phyloP scores from a whole-genome alignment of 176 grass and related monocot species.

The Juncus effusus region DNA sequence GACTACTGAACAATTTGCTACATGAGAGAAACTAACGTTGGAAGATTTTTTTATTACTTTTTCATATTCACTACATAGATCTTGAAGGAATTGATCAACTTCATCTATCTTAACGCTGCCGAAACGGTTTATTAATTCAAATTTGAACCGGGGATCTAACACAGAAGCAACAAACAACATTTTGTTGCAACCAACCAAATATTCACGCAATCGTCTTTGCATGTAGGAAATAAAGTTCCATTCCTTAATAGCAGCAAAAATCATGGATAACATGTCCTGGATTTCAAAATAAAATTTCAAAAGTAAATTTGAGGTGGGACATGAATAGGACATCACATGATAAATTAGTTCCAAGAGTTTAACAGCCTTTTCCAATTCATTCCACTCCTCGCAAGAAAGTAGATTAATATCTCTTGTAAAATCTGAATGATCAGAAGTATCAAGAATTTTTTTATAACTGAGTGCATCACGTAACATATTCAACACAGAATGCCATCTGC shows the following conservation, averaged over 20 bases:
- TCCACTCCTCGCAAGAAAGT: neutral
- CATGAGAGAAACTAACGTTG: neutral
- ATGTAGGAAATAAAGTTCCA: neutral
- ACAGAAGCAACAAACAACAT: conserved; percentile 9
- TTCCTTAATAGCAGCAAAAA: neutral
- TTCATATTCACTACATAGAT: neutral
- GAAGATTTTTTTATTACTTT: neutral
- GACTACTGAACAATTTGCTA: neutral
- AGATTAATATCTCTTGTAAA: too few species aligned
- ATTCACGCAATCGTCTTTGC: fast-evolving
- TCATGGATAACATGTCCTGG: neutral
- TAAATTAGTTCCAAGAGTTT: neutral
- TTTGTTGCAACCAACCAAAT: neutral
- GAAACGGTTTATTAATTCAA: neutral
- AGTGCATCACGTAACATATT: neutral
- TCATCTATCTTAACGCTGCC: neutral
- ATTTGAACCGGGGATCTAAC: conserved; percentile 16
- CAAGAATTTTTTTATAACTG: neutral
- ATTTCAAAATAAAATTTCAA: conserved; percentile 2
- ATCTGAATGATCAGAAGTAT: neutral
- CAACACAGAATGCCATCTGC: neutral
- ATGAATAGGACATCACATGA: neutral
- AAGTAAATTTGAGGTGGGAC: conserved; percentile 18
- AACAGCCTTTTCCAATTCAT: neutral
- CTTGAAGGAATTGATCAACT: neutral